Evolutionary conservation across 2,329 filamentous ascomycete genomes (phyloP), one percentile per base, ranked within the genome.

Genomic region (Sordariomycetes sp.): DNA sequence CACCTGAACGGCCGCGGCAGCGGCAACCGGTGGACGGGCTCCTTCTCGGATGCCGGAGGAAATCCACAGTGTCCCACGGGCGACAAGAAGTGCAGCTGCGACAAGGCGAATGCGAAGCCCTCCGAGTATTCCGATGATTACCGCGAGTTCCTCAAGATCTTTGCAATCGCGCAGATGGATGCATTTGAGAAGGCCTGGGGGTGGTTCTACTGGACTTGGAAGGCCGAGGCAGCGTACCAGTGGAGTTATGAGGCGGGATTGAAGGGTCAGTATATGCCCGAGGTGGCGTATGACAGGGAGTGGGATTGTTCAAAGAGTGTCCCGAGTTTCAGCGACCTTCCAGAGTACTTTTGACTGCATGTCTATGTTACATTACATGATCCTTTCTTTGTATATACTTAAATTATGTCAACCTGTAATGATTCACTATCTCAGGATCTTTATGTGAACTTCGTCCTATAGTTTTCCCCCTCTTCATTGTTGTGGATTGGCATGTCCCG

Each of bases 141-240:
- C 73, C 96, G 94, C 73, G 74, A 84, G 63, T 97, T 92, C 71
- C 75, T 99, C 61, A 80, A 82, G 62, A 89, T 88, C 71, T 97
- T 97, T 72, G 94, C 94, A 6, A 86, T 96, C 71, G 94, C 91
- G 57, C 94, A 99, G 74, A 99, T 99, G 89, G 79, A 86, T 64
- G 89, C 85, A 59, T 99, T 97, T 66, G 92, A 97, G 70, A 84
- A 86, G 61, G 90, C 89, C 6, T 94, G 88, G 86, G 94, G 94
- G 54, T 99, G 94, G 94, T 96, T 95, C 74, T 99, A 99, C 73
- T 99, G 94, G 94, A 97, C 91, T 36, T 95, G 94, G 92, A 82
- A 90, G 72, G 96, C 92, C 34, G 92, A 97, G 75, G 78, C 72
- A 62, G 85, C 87, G 54, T 77, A 84, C 59, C 90, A 96, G 72